Conservation (phyloP, 495 filamentous ascomycete species). For the Podospora anserina region DNA sequence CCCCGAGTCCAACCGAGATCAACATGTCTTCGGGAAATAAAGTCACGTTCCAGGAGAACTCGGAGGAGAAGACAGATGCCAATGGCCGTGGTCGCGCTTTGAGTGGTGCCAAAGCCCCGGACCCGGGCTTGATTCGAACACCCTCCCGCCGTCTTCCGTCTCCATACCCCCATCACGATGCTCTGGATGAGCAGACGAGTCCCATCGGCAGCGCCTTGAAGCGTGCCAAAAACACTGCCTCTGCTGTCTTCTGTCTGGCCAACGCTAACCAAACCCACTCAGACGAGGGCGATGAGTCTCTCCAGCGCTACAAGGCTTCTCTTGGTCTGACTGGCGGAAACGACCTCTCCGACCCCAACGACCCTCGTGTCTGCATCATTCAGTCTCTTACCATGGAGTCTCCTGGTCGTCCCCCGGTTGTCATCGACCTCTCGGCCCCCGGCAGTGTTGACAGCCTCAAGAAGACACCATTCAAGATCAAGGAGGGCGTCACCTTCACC, state of each 20-base stretch:
- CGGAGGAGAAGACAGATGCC: background rate
- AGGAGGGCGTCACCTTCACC: conserved; percentile 86
- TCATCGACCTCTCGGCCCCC: conserved; percentile 69
- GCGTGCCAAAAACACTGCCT: conserved; percentile 1
- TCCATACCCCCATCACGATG: conserved; percentile 11
- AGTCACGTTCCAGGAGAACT: conserved; percentile 15
- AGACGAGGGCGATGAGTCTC: conserved; percentile 80
- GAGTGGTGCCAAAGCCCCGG: background rate
- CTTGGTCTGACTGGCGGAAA: conserved; percentile 70
- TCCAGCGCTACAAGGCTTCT: conserved; percentile 95
- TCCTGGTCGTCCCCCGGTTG: conserved; percentile 72
- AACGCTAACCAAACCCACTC: background rate
- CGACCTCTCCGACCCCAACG: conserved; percentile 66
- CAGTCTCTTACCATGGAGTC: conserved; percentile 80
- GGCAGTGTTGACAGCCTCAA: conserved; percentile 70
- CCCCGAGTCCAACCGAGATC: background rate
- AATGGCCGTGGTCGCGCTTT: background rate
- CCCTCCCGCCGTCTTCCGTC: conserved; percentile 16
- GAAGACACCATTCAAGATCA: conserved; percentile 90
- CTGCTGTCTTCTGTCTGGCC: background rate
- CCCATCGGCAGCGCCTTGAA: background rate
- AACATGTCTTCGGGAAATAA: conserved; percentile 14
- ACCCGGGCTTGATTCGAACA: conserved; percentile 2
- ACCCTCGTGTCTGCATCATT: conserved; percentile 84
- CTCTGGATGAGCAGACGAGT: background rate